phyloP scores from a whole-genome alignment of 2,329 filamentous ascomycete species.

The Byssoonygena ceratinophila region DNA sequence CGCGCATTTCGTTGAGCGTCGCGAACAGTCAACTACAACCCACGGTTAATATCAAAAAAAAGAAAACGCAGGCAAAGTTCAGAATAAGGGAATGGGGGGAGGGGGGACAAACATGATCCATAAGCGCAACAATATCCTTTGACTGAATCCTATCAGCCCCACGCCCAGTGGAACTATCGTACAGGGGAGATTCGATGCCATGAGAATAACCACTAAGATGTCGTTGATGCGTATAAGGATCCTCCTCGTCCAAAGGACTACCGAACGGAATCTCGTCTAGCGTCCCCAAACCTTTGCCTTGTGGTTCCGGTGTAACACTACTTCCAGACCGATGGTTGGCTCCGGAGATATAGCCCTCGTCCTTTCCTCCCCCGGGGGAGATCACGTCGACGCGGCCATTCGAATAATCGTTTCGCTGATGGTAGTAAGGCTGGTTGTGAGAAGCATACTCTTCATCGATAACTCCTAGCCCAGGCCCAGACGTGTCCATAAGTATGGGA shows the following conservation, averaged over 20 bases:
- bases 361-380: slow-evolving; percentile 54
- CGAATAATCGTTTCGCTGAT: slow-evolving; percentile 33
- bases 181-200: slow-evolving; percentile 78
- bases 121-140: slow-evolving; percentile 90
- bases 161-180: slow-evolving; percentile 76
- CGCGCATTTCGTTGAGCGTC: slow-evolving; percentile 93
- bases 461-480: slow-evolving; percentile 18
- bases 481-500: slow-evolving; percentile 30
- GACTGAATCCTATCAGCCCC: slow-evolving; percentile 89
- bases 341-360: slow-evolving; percentile 88
- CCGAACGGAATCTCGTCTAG: slow-evolving; percentile 40
- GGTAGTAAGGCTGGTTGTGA: slow-evolving; percentile 54
- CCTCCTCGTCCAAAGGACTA: slow-evolving; percentile 43
- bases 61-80: slow-evolving; percentile 27
- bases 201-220: slow-evolving; percentile 84
- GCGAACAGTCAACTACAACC: slow-evolving; percentile 67
- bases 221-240: slow-evolving; percentile 55
- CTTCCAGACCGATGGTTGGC: slow-evolving; percentile 47
- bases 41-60: slow-evolving; percentile 21
- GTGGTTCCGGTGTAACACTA: slow-evolving; percentile 38
- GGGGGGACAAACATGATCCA: slow-evolving; percentile 67
- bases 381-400: slow-evolving; percentile 37
- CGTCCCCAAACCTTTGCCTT: slow-evolving; percentile 42
- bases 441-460: slow-evolving; percentile 43
- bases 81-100: slow-evolving; percentile 33